phyloP scores from a whole-genome alignment of 371 early-diverging fungal genomes.

The Nematocida sp. region DNA sequence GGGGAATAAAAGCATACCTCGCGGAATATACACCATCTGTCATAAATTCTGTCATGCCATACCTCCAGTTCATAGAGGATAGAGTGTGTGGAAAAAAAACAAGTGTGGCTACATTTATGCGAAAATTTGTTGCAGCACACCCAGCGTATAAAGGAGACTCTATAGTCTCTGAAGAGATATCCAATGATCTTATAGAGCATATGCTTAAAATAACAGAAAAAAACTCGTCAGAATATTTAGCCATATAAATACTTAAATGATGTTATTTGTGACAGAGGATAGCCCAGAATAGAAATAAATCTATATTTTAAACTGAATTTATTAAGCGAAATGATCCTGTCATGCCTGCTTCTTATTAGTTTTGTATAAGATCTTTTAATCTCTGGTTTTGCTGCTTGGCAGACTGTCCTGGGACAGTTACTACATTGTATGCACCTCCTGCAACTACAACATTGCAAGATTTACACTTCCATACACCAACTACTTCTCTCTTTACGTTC shows the following conservation, averaged over 20 bases:
- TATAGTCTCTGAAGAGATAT: constrained; percentile 77
- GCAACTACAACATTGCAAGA: constrained; percentile 90
- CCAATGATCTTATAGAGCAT: constrained; percentile 75
- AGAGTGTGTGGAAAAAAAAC: constrained; percentile 57
- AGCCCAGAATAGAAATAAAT: background rate
- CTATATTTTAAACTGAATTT: constrained; percentile 1
- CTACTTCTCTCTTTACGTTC: constrained; percentile 86
- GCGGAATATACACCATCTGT: constrained; percentile 74
- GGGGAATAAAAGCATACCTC: constrained; percentile 46
- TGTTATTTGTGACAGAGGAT: too few species aligned
- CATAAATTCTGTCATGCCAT: constrained; percentile 36
- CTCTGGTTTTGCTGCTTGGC: constrained; percentile 60
- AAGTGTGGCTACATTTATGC: constrained; percentile 76
- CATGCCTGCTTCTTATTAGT: constrained; percentile 12
- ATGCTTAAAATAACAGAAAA: constrained; percentile 42
- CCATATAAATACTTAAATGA: background rate
- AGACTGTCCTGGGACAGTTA: constrained; percentile 64
- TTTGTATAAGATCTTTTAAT: constrained; percentile 46
- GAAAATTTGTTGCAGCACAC: constrained; percentile 81
- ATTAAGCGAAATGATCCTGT: background rate
- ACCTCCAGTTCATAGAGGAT: constrained; percentile 76
- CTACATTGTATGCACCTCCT: constrained; percentile 96
- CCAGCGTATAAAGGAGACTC: constrained; percentile 84
- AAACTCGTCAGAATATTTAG: constrained; percentile 57
- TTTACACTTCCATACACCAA: constrained; percentile 99